Conservation (phyloP, 495 filamentous ascomycete species). For the Xylaria longipes region DNA sequence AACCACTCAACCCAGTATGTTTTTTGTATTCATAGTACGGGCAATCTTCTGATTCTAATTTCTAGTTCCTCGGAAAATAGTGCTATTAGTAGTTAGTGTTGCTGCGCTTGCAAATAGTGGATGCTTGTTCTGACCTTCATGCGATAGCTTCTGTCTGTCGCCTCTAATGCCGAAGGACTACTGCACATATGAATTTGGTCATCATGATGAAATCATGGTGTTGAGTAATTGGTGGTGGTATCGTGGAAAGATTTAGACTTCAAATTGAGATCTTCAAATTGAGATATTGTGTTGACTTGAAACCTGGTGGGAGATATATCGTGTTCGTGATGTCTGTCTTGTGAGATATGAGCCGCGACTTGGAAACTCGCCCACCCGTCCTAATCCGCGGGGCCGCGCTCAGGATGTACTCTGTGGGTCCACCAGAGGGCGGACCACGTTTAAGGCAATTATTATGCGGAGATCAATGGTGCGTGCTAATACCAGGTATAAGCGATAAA, state of each 20-base stretch:
- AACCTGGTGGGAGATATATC: not conserved
- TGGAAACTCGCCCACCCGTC: not conserved
- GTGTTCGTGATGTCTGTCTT: not conserved
- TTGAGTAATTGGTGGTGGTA: slow-evolving; percentile 6
- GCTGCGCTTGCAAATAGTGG: not conserved
- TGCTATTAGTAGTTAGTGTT: slow-evolving; percentile 9
- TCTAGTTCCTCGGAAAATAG: not conserved
- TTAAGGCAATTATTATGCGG: too few relatives aligned
- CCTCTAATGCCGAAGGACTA: not conserved
- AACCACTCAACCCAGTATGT: not conserved
- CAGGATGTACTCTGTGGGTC: too few relatives aligned
- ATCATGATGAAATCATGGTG: not conserved
- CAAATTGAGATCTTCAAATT: slow-evolving; percentile 10
- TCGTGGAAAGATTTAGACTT: not conserved
- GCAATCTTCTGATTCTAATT: not conserved
- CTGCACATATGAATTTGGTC: not conserved
- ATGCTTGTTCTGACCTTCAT: not conserved
- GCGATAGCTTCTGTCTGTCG: slow-evolving; percentile 8
- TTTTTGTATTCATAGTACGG: not conserved
- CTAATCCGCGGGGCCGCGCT: too few relatives aligned
- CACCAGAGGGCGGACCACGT: too few relatives aligned
- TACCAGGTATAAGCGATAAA: too few relatives aligned
- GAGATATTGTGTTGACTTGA: slow-evolving; percentile 4
- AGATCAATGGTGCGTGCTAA: too few relatives aligned
- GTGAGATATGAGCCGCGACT: not conserved